These are phyloP conservation scores for Draba incana DNA, from an alignment of 345 rosid genomes.

Conservation along the genomic window DNA sequence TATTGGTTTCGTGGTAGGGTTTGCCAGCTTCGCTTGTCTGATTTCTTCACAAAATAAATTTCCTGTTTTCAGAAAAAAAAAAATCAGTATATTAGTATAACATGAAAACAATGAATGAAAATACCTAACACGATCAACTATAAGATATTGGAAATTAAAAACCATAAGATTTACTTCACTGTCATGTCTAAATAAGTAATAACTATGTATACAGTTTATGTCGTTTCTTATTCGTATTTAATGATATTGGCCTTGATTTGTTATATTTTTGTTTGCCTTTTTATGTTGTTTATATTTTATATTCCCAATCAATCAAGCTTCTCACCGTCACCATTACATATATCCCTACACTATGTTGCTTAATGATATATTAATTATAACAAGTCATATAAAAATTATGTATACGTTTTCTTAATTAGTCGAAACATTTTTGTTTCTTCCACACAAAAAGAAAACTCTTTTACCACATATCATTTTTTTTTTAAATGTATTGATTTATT, in stretches of 20 bases:
- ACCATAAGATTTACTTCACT: constrained; percentile 21
- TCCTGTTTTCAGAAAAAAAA: constrained; percentile 46
- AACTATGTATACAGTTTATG: constrained; percentile 27
- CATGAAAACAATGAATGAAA: constrained; percentile 20
- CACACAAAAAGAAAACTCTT: no score
- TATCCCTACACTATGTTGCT: constrained; percentile 9
- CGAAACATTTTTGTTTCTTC: not conserved
- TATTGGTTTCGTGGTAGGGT: constrained; percentile 50
- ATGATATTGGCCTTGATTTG: constrained; percentile 20
- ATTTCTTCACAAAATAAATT: constrained; percentile 51
- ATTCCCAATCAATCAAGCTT: constrained; percentile 5
- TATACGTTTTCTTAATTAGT: not conserved
- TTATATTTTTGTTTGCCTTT: constrained; percentile 5
- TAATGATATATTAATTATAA: no score
- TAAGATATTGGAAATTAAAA: constrained; percentile 4
- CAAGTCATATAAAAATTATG: not conserved
- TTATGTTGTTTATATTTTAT: not conserved
- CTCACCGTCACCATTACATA: constrained; percentile 18
- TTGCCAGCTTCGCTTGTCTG: constrained; percentile 65
- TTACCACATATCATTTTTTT: no score
- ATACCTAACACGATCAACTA: constrained; percentile 32
- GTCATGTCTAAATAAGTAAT: constrained; percentile 36
- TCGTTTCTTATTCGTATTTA: constrained; percentile 30
- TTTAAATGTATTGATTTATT: no score
- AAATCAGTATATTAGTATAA: constrained; percentile 10